Conservation (phyloP, 192 early-diverging fungal genomes). For the Spizellomyces punctatus region DNA sequence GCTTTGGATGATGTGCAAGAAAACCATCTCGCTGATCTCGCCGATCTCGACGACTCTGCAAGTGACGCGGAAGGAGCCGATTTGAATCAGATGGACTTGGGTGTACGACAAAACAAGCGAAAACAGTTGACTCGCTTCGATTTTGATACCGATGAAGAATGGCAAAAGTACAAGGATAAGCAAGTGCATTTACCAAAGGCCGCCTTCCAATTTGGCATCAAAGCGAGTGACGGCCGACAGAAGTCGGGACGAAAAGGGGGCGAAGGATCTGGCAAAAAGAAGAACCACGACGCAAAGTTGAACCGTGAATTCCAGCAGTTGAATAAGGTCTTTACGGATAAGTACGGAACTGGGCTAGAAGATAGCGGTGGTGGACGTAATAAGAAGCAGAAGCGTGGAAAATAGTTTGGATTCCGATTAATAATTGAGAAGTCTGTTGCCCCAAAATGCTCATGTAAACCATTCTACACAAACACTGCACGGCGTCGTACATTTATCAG, state of each 20-base stretch:
- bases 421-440: no score
- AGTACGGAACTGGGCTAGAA: constrained; percentile 40
- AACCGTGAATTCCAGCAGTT: constrained; percentile 51
- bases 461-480: no score
- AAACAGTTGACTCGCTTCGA: constrained; percentile 72
- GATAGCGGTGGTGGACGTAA: constrained; percentile 15
- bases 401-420: not conserved
- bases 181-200: constrained; percentile 75
- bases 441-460: no score
- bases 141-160: constrained; percentile 81
- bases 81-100: constrained; percentile 64
- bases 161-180: constrained; percentile 70
- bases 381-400: constrained; percentile 9
- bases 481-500: no score
- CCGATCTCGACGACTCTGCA: constrained; percentile 54
- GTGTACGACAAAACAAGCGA: constrained; percentile 70
- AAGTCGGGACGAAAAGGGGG: constrained; percentile 33
- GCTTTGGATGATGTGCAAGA: not conserved
- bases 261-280: constrained; percentile 41
- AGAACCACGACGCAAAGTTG: constrained; percentile 35
- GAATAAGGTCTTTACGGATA: constrained; percentile 48
- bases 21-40: constrained; percentile 28
- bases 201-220: constrained; percentile 77
- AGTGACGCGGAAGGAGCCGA: constrained; percentile 40
- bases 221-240: constrained; percentile 61